Evolutionary conservation across 2,329 filamentous ascomycete genomes (phyloP).

Genomic region (Karstenula rhodostoma): DNA sequence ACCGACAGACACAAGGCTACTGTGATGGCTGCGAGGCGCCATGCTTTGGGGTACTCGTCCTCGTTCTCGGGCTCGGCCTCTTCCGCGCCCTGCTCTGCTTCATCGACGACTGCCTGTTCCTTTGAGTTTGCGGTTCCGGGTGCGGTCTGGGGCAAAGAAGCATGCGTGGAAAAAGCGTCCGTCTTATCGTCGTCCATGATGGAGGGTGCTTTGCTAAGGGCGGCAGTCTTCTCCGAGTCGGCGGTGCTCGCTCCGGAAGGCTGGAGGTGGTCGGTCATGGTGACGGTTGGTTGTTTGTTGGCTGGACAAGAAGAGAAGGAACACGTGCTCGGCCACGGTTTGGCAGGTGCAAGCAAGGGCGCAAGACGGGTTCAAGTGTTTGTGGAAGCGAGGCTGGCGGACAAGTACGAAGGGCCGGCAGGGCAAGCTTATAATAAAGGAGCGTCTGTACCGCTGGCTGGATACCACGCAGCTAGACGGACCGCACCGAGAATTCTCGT

Average conservation of each 20-base stretch:
- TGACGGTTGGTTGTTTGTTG: not conserved
- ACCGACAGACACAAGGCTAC: constrained; percentile 46
- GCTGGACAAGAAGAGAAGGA: not conserved
- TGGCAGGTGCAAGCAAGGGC: not conserved
- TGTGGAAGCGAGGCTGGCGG: not conserved
- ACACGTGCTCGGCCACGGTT: not conserved
- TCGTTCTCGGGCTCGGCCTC: constrained; percentile 26
- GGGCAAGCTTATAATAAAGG: not conserved
- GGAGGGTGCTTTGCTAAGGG: constrained; percentile 9
- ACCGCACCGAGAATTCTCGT: constrained; percentile 12
- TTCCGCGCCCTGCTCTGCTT: constrained; percentile 26
- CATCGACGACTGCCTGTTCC: constrained; percentile 8
- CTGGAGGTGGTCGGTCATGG: constrained; percentile 9
- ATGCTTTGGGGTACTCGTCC: constrained; percentile 47
- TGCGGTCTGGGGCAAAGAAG: not conserved
- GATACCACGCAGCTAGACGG: not conserved
- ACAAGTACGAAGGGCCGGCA: not conserved
- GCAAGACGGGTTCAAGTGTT: not conserved
- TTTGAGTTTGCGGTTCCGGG: not conserved
- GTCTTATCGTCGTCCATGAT: constrained; percentile 9
- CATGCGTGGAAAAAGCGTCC: not conserved
- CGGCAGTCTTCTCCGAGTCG: constrained; percentile 3
- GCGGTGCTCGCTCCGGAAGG: constrained; percentile 5
- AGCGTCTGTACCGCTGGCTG: not conserved
- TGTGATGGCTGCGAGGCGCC: constrained; percentile 44